Evolutionary conservation across 148 eudicot species (phyloP).

Genomic region (Nepenthes gracilis): DNA sequence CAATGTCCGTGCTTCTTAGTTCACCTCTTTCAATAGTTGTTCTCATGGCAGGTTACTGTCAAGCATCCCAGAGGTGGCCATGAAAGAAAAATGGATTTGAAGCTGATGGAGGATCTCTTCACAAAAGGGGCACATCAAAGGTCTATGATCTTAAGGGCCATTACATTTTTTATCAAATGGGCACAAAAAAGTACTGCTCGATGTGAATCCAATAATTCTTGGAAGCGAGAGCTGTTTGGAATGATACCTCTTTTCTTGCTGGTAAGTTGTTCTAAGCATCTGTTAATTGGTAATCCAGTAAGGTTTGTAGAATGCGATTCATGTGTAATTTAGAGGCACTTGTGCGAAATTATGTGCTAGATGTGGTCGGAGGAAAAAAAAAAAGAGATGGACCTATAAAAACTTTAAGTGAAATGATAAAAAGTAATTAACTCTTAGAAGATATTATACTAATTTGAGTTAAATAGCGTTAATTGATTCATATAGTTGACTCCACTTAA

Average conservation of each 20-base stretch:
- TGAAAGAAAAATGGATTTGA: conserved; percentile 88
- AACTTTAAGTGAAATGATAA: too few relatives aligned
- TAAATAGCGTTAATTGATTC: too few relatives aligned
- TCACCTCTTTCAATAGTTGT: neutral
- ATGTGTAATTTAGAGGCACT: too few relatives aligned
- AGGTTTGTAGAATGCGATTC: too few relatives aligned
- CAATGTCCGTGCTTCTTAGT: too few relatives aligned
- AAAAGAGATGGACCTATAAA: too few relatives aligned
- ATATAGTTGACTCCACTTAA: too few relatives aligned
- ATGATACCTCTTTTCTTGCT: conserved; percentile 91
- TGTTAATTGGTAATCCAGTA: neutral
- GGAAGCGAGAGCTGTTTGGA: conserved; percentile 98
- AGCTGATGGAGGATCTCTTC: conserved; percentile 97
- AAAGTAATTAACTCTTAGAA: too few relatives aligned
- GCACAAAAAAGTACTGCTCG: conserved; percentile 59
- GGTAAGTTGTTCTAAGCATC: neutral
- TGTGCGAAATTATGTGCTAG: too few relatives aligned
- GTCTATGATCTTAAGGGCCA: conserved; percentile 94
- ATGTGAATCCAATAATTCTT: conserved; percentile 86
- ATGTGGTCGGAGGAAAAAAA: too few relatives aligned
- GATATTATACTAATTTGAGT: too few relatives aligned
- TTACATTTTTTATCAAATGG: conserved; percentile 74
- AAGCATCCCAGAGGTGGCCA: conserved; percentile 64
- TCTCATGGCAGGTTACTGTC: conserved; percentile 44
- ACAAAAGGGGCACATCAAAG: conserved; percentile 46